Percentiles rank a stretch among this genome's conserved stretches.
Evolutionary conservation across 2,329 filamentous ascomycete genomes (phyloP).

Genomic region (Pseudocercospora crystallina): DNA sequence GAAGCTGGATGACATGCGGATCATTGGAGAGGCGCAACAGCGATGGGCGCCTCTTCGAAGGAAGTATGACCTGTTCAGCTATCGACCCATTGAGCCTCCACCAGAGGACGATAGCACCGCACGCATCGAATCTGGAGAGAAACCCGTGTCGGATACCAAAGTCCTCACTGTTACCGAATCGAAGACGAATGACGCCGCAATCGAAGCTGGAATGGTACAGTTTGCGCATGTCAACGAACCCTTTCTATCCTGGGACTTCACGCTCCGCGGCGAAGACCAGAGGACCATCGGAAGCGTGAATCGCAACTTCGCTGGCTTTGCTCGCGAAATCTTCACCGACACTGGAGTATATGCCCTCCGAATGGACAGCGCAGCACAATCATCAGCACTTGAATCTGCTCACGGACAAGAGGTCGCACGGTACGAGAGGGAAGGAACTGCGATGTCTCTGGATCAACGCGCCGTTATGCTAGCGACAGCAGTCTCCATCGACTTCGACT

Average conservation of each 20-base stretch:
- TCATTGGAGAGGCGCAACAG: constrained; percentile 64
- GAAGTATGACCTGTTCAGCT: constrained; percentile 66
- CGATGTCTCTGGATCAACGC: constrained; percentile 65
- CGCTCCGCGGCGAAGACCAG: constrained; percentile 52
- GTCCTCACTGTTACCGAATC: constrained; percentile 49
- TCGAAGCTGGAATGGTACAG: constrained; percentile 53
- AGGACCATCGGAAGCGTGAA: constrained; percentile 61
- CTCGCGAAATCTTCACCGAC: constrained; percentile 64
- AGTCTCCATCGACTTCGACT: constrained; percentile 66
- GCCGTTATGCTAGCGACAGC: constrained; percentile 67
- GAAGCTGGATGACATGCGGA: constrained; percentile 57
- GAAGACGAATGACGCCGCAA: constrained; percentile 41
- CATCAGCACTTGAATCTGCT: constrained; percentile 28
- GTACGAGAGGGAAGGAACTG: constrained; percentile 37
- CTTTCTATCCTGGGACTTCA: constrained; percentile 66
- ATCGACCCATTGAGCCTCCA: constrained; percentile 43
- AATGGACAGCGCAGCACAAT: constrained; percentile 60
- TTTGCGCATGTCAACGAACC: constrained; percentile 64
- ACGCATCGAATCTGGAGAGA: constrained; percentile 37
- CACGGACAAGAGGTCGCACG: constrained; percentile 27
- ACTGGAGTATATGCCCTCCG: constrained; percentile 64
- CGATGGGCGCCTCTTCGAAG: constrained; percentile 62
- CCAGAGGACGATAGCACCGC: constrained; percentile 37
- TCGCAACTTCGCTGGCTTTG: constrained; percentile 63
- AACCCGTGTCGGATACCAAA: constrained; percentile 45